These are phyloP conservation scores for Sporobolomyces pararoseus DNA, from an alignment of 768 basidiomycete genomes.

Conservation along the genomic window DNA sequence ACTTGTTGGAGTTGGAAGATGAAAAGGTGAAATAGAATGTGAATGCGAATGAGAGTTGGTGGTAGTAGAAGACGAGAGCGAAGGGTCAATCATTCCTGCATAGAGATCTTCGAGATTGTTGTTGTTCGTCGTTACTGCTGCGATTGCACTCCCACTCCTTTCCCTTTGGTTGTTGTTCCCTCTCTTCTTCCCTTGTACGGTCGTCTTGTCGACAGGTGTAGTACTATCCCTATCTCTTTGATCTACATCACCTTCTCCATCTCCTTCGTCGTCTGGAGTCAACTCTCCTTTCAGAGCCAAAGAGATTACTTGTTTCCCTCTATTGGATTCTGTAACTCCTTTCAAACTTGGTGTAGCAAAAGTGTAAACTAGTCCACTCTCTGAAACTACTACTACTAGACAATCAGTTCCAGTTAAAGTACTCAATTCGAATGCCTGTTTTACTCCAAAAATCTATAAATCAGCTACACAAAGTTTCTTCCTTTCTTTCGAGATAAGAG, in stretches of 20 bases:
- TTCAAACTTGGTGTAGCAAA: constrained; percentile 35
- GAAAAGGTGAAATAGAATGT: no score
- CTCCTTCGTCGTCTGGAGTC: not conserved
- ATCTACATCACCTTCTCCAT: not conserved
- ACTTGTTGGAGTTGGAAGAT: no score
- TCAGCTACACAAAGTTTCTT: not conserved
- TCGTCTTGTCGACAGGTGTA: no score
- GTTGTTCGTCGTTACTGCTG: no score
- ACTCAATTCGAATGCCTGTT: constrained; percentile 38
- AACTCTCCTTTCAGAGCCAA: constrained; percentile 24
- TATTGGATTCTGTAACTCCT: constrained; percentile 16
- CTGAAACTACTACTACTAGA: constrained; percentile 37
- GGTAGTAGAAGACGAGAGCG: no score
- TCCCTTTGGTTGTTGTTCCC: no score
- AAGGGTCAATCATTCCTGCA: no score
- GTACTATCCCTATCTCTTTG: no score
- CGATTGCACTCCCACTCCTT: no score
- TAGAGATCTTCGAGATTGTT: no score
- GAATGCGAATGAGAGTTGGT: no score
- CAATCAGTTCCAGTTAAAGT: constrained; percentile 42
- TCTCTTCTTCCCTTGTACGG: not conserved
- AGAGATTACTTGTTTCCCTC: constrained; percentile 27
- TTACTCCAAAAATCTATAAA: not conserved
- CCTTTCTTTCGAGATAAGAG: not conserved
- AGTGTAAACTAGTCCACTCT: constrained; percentile 37